Evolutionary conservation across 352 stramenopile species (phyloP).

Genomic region (Proteromonas lacertae): DNA sequence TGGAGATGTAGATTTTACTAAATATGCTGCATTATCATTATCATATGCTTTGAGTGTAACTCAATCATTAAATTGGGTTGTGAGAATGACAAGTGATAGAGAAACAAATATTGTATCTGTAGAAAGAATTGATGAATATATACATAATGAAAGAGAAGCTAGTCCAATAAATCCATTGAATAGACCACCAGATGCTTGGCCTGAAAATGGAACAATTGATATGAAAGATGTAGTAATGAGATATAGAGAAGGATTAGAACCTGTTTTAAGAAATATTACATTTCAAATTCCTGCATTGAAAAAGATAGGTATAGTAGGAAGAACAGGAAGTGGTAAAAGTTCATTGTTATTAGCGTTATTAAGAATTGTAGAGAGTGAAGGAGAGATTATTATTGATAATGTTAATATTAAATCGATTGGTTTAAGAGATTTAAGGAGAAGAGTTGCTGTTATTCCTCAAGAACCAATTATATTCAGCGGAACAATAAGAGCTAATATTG

Average conservation of each 20-base stretch:
- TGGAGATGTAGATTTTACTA: conserved; percentile 16
- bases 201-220: conserved; percentile 8
- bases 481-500: conserved; percentile 38
- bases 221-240: not conserved
- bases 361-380: conserved; percentile 32
- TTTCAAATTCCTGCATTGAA: conserved; percentile 27
- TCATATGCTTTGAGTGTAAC: conserved; percentile 63
- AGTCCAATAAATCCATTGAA: too few relatives aligned
- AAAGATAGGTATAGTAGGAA: conserved; percentile 58
- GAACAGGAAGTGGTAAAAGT: too few relatives aligned
- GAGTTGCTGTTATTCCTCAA: conserved; percentile 2
- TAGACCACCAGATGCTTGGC: conserved; percentile 14
- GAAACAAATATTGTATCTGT: conserved; percentile 73
- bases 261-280: conserved; percentile 2
- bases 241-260: conserved; percentile 1
- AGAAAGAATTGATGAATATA: conserved; percentile 33
- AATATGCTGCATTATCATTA: conserved; percentile 50
- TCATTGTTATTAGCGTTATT: too few relatives aligned
- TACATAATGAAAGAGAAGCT: conserved; percentile 8
- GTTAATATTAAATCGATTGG: conserved; percentile 1
- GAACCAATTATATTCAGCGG: not conserved
- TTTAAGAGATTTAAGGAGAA: not conserved
- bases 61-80: conserved; percentile 62
- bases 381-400: conserved; percentile 28
- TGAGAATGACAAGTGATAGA: conserved; percentile 57